A percentile compares a stretch with the other conserved stretches of the same genome.
phyloP scores from a whole-genome alignment of 1,284 basidiomycete species.

The Phylloporus gajari region DNA sequence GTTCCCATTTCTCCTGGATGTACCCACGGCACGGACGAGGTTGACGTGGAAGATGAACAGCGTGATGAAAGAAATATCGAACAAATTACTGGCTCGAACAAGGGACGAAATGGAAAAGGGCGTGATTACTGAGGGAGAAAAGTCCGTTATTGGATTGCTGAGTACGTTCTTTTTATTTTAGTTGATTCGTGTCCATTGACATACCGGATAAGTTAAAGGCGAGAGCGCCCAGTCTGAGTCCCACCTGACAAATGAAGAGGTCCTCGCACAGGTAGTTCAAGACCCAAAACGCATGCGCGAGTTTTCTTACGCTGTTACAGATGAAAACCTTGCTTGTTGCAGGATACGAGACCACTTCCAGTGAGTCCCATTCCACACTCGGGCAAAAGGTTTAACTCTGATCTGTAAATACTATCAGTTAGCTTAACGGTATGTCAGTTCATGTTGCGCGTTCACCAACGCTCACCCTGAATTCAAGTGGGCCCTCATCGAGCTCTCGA shows the following conservation, averaged over 20 bases:
- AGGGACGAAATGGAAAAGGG: conserved; percentile 51
- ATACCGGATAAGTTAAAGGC: conserved; percentile 37
- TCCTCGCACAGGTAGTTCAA: conserved; percentile 62
- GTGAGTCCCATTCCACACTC: conserved; percentile 33
- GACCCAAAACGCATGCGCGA: background rate
- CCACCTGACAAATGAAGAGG: conserved; percentile 71
- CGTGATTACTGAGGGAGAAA: conserved; percentile 49
- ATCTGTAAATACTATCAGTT: conserved; percentile 23
- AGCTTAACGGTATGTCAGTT: conserved; percentile 36
- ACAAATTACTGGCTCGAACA: conserved; percentile 55
- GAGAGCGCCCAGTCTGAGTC: conserved; percentile 53
- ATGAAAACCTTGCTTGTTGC: conserved; percentile 53
- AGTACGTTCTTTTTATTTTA: conserved; percentile 17
- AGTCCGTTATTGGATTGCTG: conserved; percentile 56
- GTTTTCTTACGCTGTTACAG: conserved; percentile 20
- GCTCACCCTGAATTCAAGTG: conserved; percentile 28
- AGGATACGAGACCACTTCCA: conserved; percentile 56
- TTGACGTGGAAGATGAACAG: conserved; percentile 49
- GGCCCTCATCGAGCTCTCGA: conserved; percentile 42
- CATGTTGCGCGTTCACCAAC: background rate
- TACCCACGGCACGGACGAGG: conserved; percentile 55
- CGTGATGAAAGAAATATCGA: conserved; percentile 59
- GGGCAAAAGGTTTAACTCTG: background rate
- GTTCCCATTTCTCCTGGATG: conserved; percentile 53
- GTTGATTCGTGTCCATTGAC: background rate